Conservation (phyloP, 1,284 basidiomycete genomes). For the Thecaphora thlaspeos region DNA sequence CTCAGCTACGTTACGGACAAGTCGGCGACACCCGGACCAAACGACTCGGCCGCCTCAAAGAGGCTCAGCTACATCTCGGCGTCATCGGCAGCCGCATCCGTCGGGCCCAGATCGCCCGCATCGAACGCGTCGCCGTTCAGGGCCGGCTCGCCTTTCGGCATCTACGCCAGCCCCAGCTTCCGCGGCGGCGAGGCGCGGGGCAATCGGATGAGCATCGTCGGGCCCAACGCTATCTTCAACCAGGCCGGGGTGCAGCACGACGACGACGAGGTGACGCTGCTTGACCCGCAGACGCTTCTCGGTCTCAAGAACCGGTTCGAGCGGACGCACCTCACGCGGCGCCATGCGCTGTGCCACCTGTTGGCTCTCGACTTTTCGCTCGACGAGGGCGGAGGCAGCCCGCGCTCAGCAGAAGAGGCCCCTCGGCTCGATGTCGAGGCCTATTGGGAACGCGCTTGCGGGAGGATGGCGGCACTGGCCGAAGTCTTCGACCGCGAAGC, state of each 20-base stretch:
- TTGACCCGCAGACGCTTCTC: slow-evolving; percentile 36
- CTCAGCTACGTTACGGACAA: slow-evolving; percentile 29
- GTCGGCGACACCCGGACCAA: slow-evolving; percentile 20
- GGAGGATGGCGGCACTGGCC: background rate
- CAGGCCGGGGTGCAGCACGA: background rate
- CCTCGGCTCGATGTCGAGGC: background rate
- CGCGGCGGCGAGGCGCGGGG: background rate
- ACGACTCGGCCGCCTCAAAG: slow-evolving; percentile 40
- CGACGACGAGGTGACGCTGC: slow-evolving; percentile 5
- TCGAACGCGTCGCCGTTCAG: slow-evolving; percentile 15
- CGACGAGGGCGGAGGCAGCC: background rate
- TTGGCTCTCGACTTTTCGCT: slow-evolving; percentile 39
- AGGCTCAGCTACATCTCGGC: slow-evolving; percentile 41
- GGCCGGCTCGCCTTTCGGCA: background rate
- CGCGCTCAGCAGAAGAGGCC: too few species aligned
- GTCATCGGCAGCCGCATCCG: slow-evolving; percentile 16
- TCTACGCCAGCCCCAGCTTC: background rate
- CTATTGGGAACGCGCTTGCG: background rate
- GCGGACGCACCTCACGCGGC: slow-evolving; percentile 39
- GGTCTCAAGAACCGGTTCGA: slow-evolving; percentile 47
- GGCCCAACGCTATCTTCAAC: slow-evolving; percentile 30
- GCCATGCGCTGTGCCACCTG: slow-evolving; percentile 30
- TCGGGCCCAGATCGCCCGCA: slow-evolving; percentile 14
- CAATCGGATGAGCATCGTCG: slow-evolving; percentile 9
- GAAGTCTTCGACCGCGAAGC: background rate